Evolutionary conservation across 495 filamentous ascomycete species (phyloP), one percentile per base, ranked within the genome.

Genomic region (Podospora comata): DNA sequence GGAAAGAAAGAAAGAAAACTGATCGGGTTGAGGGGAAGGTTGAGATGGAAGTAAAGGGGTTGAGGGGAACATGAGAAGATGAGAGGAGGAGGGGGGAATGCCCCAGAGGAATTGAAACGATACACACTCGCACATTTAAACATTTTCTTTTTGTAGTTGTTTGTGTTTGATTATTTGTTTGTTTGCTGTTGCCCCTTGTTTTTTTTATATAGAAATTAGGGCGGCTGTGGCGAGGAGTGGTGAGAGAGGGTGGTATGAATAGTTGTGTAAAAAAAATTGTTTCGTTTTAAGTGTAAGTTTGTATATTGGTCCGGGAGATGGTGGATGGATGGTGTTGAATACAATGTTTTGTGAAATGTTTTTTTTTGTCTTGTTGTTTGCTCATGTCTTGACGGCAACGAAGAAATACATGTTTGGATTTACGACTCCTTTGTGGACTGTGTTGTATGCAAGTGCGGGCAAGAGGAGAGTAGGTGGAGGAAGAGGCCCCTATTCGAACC

Each of bases 121-220:
- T 18, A 59, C 56, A 59, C 56, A 59, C 15, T 9, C 56, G 20
- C 56, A 59, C 56, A 59, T 27, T 11, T 16, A 58, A 58, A 56
- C 54, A 56, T 58, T 58, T 58, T 11, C 55, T 58, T 58, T 20
- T 58, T 58, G 18, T 9, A 19, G 18, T 13, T 6, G 34, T 39
- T 11, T 57, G 54, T 57, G 54, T 57, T 23, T 3, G 20, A 11
- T 57, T n/a, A 2, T 23, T 57, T 23, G 23, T 3, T 20, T 18
- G 6, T 6, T 58, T 58, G 55, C 0, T 58, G 55, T 58, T 18
- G n/a, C 23, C 55, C 39, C 39, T 16, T 32, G 3, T 48, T 48
- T 11, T 48, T 1, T 23, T 1, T 23, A 23, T 13, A 48, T 18
- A 48, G 39, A 48, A 48, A 48, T 48, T 16, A 13, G 39, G 39